Conservation (phyloP, 306 rosid genomes). For the Fagus sylvatica region DNA sequence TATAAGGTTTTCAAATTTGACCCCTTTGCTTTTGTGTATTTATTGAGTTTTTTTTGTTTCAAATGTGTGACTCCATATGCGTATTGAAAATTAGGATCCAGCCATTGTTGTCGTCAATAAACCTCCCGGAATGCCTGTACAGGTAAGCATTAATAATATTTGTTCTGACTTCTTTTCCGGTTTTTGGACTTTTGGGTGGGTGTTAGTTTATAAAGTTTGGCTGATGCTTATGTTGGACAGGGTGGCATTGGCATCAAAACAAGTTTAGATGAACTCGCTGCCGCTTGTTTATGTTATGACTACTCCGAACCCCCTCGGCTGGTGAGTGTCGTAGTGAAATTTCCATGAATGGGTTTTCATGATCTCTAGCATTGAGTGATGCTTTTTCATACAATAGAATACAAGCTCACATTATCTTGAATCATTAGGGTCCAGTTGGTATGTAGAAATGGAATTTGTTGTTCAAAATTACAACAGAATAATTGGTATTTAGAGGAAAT, state of each 20-base stretch:
- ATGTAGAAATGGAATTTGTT: no score
- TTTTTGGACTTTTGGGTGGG: not conserved
- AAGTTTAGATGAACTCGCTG: constrained; percentile 84
- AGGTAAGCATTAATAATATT: constrained; percentile 44
- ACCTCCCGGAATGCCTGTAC: constrained; percentile 94
- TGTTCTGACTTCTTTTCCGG: not conserved
- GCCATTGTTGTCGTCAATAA: constrained; percentile 73
- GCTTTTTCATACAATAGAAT: not conserved
- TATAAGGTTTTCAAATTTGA: constrained; percentile 56
- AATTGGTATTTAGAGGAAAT: not conserved
- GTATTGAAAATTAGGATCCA: constrained; percentile 58
- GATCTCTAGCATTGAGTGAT: not conserved
- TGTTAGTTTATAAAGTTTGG: constrained; percentile 10
- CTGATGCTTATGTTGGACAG: constrained; percentile 40
- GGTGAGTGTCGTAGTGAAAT: constrained; percentile 38
- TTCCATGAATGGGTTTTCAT: constrained; percentile 14
- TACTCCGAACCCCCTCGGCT: constrained; percentile 77
- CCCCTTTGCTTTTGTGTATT: not conserved
- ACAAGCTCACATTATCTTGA: not conserved
- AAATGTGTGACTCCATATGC: not conserved
- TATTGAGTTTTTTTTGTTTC: constrained; percentile 1
- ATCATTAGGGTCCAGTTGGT: no score
- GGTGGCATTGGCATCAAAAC: constrained; percentile 75
- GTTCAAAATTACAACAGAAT: not conserved
- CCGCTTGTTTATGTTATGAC: constrained; percentile 65